phyloP scores from a whole-genome alignment of 208 protist genomes.

The Wallacemonas rigidus region DNA sequence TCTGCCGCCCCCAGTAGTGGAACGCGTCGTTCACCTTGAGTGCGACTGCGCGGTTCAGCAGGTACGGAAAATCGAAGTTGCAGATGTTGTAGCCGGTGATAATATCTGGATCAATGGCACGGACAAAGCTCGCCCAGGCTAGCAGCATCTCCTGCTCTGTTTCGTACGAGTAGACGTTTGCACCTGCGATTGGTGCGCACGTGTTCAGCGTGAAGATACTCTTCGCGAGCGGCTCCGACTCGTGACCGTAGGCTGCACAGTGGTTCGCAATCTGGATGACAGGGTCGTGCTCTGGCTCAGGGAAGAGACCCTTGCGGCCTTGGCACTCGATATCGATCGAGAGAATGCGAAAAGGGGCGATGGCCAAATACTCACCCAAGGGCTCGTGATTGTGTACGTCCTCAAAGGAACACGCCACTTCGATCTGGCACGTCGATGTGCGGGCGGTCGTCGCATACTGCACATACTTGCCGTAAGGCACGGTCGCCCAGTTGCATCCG shows the following conservation, averaged over 20 bases:
- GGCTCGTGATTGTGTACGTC: slow-evolving; percentile 85
- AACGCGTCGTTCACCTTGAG: slow-evolving; percentile 91
- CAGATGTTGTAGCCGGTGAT: slow-evolving; percentile 99
- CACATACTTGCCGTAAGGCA: slow-evolving; percentile 73
- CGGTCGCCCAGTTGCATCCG: slow-evolving; percentile 95
- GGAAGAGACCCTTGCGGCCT: slow-evolving; percentile 98
- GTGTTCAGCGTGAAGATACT: slow-evolving; percentile 95
- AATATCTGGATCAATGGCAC: slow-evolving; percentile 93
- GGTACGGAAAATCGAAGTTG: slow-evolving; percentile 99
- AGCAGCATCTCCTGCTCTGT: slow-evolving; percentile 94
- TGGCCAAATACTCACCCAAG: slow-evolving; percentile 92
- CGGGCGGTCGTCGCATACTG: slow-evolving; percentile 17
- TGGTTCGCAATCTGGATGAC: slow-evolving; percentile 99
- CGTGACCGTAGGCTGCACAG: slow-evolving; percentile 89
- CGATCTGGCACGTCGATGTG: slow-evolving; percentile 91
- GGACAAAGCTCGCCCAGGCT: slow-evolving; percentile 88
- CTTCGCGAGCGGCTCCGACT: slow-evolving; percentile 63
- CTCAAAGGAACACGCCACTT: slow-evolving; percentile 90
- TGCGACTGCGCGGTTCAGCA: slow-evolving; percentile 94
- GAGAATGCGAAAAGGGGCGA: slow-evolving; percentile 98
- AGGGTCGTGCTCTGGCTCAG: slow-evolving; percentile 97
- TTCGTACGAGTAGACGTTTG: slow-evolving; percentile 93
- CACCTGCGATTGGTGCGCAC: slow-evolving; percentile 95
- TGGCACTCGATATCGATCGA: slow-evolving; percentile 99
- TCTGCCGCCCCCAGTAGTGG: slow-evolving; percentile 90